Base-by-base conservation (phyloP, 2,329 filamentous ascomycete species). In the Macrophomina phaseolina region DNA sequence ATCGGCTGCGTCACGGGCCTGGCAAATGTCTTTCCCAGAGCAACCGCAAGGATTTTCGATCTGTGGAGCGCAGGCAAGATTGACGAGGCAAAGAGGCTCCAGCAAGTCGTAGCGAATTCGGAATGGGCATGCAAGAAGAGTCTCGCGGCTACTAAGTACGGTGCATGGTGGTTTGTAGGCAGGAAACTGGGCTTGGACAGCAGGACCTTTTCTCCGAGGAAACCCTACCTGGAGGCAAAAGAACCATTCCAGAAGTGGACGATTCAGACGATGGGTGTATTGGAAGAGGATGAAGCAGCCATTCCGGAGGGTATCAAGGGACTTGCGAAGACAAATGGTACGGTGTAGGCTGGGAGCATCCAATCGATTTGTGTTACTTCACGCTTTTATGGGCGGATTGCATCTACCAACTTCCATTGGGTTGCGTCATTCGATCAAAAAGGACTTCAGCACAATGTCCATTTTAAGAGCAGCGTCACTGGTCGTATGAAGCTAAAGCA, bases 111-210 rank as follows among this genome's bases (percentile, higher is more conserved):
- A 0, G 81, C 83, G 1, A 79, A 81, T 56, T 82, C 82, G 0
- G 83, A 85, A 68, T 83, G 81, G 78, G 82, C 83, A 0, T 85
- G 83, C 68, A 84, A 84, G 71, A 83, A 84, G 72, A 78, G 80
- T 0, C 78, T 85, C 30, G 77, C 81, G 0, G 73, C 77, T 7
- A 84, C 82, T 0, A 85, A 84, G 69, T 85, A 80, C 64, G 82
- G 79, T 5, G 78, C 81, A 0, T 81, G 79, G 71, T 73, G 79
- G 67, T 83, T 80, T 68, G 69, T 82, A 0, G 83, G 82, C 0
- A 74, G 71, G 9, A 69, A 71, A 0, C 69, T 82, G 4, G 82
- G 81, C 0, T n/a, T 83, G 1, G 67, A 70, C 14, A 74, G 78
- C 70, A 74, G 69, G 0, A 68, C 75, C 1, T 84, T 82, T 70